Evolutionary conservation across 768 basidiomycete species (phyloP).

Genomic region (Hericium rajendrae): DNA sequence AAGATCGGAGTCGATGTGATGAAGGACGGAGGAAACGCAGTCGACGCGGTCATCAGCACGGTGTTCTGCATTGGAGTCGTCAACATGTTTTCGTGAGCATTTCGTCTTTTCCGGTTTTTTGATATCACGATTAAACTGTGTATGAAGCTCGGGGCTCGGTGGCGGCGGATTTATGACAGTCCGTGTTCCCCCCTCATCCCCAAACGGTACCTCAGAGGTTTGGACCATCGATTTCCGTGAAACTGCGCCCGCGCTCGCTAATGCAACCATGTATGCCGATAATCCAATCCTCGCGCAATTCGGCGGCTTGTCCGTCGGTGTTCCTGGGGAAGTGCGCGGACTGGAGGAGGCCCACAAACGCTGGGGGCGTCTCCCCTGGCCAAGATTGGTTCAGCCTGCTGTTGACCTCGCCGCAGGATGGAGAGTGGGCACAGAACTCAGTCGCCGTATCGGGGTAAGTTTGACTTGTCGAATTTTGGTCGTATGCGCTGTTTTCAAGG

Average conservation of each 20-base stretch:
- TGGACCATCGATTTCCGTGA: slow-evolving; percentile 85
- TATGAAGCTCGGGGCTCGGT: slow-evolving; percentile 65
- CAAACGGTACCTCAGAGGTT: slow-evolving; percentile 42
- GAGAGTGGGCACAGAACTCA: slow-evolving; percentile 72
- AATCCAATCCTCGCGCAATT: slow-evolving; percentile 43
- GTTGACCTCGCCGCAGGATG: slow-evolving; percentile 70
- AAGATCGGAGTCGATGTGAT: slow-evolving; percentile 71
- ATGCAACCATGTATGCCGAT: slow-evolving; percentile 65
- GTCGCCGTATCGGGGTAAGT: slow-evolving; percentile 57
- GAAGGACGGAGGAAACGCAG: slow-evolving; percentile 80
- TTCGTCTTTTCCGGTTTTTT: slow-evolving; percentile 3
- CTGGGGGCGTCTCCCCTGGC: slow-evolving; percentile 82
- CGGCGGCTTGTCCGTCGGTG: slow-evolving; percentile 82
- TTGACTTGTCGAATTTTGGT: background rate
- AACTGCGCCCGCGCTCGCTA: slow-evolving; percentile 65
- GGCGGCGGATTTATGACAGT: slow-evolving; percentile 84
- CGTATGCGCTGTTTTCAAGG: background rate
- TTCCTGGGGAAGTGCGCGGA: slow-evolving; percentile 87
- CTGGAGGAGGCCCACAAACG: slow-evolving; percentile 73
- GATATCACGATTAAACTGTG: slow-evolving; percentile 3
- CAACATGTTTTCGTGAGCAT: slow-evolving; percentile 81
- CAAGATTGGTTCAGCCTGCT: slow-evolving; percentile 63
- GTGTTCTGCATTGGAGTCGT: slow-evolving; percentile 75
- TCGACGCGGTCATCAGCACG: slow-evolving; percentile 77
- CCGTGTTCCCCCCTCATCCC: slow-evolving; percentile 49